Conservation (phyloP, 2,329 filamentous ascomycete species). For the Penicillium brasilianum region DNA sequence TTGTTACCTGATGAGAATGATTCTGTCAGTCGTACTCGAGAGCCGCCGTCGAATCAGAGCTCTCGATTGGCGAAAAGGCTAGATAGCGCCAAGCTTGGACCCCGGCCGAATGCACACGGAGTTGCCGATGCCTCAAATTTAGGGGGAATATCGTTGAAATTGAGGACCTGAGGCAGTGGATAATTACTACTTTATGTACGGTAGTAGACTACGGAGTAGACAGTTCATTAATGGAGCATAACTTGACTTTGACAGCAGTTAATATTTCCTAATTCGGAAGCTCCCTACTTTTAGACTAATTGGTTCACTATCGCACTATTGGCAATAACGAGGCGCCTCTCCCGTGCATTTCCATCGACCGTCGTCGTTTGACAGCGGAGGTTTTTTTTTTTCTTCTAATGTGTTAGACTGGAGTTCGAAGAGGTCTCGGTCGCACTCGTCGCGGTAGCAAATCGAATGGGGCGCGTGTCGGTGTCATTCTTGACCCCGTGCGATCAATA, state of each 20-base stretch:
- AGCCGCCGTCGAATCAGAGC: not conserved
- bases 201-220: too few relatives aligned
- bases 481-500: not conserved
- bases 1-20: not conserved
- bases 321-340: conserved; percentile 2
- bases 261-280: not conserved
- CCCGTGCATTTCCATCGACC: conserved; percentile 3
- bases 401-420: not conserved
- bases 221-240: not conserved
- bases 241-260: not conserved
- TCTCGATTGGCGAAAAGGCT: not conserved
- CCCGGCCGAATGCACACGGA: conserved; percentile 14
- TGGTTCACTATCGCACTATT: conserved; percentile 1
- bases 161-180: too few relatives aligned
- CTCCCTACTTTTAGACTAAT: not conserved
- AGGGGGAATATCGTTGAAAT: not conserved
- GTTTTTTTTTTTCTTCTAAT: not conserved
- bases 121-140: conserved; percentile 14
- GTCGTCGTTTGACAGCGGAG: not conserved
- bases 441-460: too few relatives aligned
- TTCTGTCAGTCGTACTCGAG: not conserved
- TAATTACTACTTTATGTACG: too few relatives aligned
- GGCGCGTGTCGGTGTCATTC: not conserved
- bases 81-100: not conserved
- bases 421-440: too few relatives aligned